These are phyloP conservation scores for Pulveroboletus sp. DNA, from an alignment of 768 basidiomycete species.

Conservation along the genomic window DNA sequence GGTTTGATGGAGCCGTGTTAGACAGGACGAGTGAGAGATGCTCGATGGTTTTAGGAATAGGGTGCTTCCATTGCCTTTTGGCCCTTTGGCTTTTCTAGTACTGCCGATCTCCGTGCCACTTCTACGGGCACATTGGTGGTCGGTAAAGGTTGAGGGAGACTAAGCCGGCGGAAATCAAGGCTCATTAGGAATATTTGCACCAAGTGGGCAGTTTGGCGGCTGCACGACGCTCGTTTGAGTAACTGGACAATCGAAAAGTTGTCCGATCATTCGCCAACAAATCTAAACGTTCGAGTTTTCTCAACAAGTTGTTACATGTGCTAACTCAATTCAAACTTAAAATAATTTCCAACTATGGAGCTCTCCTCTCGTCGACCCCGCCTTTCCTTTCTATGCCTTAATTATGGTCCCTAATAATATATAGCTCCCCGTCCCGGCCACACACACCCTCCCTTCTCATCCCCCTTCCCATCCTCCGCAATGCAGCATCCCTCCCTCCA, in stretches of 20 bases:
- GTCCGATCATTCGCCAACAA: slow-evolving; percentile 22
- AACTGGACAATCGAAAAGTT: neutral
- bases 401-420: slow-evolving; percentile 31
- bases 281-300: slow-evolving; percentile 12
- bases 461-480: slow-evolving; percentile 15
- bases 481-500: slow-evolving; percentile 78
- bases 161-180: neutral
- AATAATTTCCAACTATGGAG: slow-evolving; percentile 36
- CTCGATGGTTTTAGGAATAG: slow-evolving; percentile 3
- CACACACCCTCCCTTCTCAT: slow-evolving; percentile 23
- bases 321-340: slow-evolving; percentile 61
- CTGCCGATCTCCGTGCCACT: slow-evolving; percentile 23
- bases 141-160: neutral
- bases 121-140: no score
- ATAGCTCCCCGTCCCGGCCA: slow-evolving; percentile 29
- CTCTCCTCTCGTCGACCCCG: slow-evolving; percentile 21
- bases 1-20: slow-evolving; percentile 23
- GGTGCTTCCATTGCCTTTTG: slow-evolving; percentile 18
- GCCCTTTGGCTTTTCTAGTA: slow-evolving; percentile 13
- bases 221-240: slow-evolving; percentile 4
- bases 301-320: slow-evolving; percentile 19
- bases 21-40: slow-evolving; percentile 2
- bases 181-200: no score
- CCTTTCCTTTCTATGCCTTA: slow-evolving; percentile 1
- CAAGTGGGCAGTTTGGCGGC: slow-evolving; percentile 9